These are phyloP conservation scores for Monilinia laxa DNA, from an alignment of 2,329 filamentous ascomycete genomes.

Conservation along the genomic window DNA sequence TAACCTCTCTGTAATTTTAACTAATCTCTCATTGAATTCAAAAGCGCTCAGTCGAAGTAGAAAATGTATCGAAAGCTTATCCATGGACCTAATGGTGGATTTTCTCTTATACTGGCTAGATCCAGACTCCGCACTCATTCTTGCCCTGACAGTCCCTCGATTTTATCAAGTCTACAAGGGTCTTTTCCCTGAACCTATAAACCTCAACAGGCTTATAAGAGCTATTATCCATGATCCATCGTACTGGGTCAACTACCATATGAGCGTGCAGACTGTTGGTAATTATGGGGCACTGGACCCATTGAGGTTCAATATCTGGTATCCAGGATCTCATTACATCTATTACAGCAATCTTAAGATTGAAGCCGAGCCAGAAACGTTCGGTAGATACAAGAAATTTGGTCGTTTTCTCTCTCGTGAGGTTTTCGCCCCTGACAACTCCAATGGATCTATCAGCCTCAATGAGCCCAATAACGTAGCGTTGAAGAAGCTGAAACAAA, in stretches of 20 bases:
- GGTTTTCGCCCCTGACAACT: not conserved
- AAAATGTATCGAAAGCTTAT: not conserved
- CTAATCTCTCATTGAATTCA: not conserved
- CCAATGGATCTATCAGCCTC: not conserved
- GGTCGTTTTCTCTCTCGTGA: not conserved
- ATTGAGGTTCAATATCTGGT: not conserved
- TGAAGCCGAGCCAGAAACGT: not conserved
- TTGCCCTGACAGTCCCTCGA: not conserved
- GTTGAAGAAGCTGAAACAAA: not conserved
- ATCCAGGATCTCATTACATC: not conserved
- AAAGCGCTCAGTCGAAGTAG: not conserved
- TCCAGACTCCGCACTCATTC: not conserved
- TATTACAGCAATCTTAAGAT: not conserved
- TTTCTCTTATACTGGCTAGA: not conserved
- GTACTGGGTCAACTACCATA: not conserved
- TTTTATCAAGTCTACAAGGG: not conserved
- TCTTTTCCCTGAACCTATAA: not conserved
- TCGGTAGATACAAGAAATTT: not conserved
- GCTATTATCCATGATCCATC: not conserved
- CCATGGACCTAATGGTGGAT: not conserved
- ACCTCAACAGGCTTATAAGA: not conserved
- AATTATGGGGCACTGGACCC: not conserved
- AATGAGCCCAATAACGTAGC: not conserved
- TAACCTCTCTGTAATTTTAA: not conserved
- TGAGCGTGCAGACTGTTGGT: not conserved